A percentile compares a stretch with the other conserved stretches of the same genome.
phyloP scores from a whole-genome alignment of 129 eudicot species.

The Rutidosis leptorrhynchoides region DNA sequence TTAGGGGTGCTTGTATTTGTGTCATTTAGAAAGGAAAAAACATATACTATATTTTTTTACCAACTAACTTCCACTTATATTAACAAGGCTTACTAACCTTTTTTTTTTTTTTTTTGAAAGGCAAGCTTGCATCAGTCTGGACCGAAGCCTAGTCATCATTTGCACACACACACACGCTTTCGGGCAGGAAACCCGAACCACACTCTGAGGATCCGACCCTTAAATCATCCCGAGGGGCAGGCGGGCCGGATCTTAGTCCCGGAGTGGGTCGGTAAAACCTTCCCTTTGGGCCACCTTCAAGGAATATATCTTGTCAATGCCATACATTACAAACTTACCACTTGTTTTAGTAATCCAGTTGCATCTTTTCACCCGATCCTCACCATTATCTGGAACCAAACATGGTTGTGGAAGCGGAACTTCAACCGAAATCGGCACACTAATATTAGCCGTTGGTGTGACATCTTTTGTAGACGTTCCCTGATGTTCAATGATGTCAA shows the following conservation, averaged over 20 bases:
- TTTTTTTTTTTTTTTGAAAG: too few relatives aligned
- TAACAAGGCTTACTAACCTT: too few relatives aligned
- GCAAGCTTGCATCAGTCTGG: too few relatives aligned
- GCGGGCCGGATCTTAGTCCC: too few relatives aligned
- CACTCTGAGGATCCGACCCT: too few relatives aligned
- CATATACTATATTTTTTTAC: too few relatives aligned
- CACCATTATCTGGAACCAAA: slow-evolving; percentile 19
- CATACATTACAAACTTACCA: slow-evolving; percentile 45
- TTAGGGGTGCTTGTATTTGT: background rate
- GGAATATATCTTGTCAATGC: background rate
- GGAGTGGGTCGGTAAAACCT: too few relatives aligned
- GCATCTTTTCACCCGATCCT: slow-evolving; percentile 60
- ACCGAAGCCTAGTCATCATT: too few relatives aligned
- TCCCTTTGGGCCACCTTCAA: too few relatives aligned
- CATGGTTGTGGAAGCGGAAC: slow-evolving; percentile 25
- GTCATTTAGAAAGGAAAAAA: background rate
- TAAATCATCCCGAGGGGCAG: too few relatives aligned
- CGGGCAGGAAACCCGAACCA: too few relatives aligned
- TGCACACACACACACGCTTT: too few relatives aligned
- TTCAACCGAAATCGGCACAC: background rate
- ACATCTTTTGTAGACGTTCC: slow-evolving; percentile 20
- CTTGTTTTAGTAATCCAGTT: slow-evolving; percentile 78
- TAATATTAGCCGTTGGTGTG: slow-evolving; percentile 10
- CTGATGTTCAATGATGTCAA: slow-evolving; percentile 41
- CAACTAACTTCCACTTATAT: background rate